These are phyloP conservation scores for Mortierella sp. DNA, from an alignment of 371 early-diverging fungal genomes.

Conservation along the genomic window DNA sequence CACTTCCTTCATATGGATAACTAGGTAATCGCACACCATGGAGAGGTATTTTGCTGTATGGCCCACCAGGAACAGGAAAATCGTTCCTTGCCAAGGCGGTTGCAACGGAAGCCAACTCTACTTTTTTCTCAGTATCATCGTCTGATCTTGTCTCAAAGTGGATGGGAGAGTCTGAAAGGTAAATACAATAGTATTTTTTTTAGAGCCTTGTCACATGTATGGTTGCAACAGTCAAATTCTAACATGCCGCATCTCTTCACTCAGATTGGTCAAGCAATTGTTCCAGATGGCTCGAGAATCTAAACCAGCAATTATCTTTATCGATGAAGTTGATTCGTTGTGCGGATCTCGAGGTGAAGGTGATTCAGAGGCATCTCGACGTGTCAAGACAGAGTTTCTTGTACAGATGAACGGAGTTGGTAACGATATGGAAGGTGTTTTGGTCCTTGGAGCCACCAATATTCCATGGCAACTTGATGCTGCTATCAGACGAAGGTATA, in stretches of 20 bases:
- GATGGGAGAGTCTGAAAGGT: conserved; percentile 98
- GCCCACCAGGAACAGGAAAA: conserved; percentile 99
- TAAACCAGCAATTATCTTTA: conserved; percentile 96
- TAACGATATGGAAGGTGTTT: conserved; percentile 91
- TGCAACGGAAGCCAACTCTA: conserved; percentile 95
- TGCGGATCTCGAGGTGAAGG: conserved; percentile 96
- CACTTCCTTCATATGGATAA: not conserved
- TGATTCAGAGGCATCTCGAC: conserved; percentile 93
- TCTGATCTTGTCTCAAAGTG: conserved; percentile 97
- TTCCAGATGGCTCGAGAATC: conserved; percentile 95
- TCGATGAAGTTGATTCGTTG: conserved; percentile 98
- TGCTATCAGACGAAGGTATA: conserved; percentile 93
- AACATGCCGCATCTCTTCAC: not conserved
- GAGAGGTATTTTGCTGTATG: conserved; percentile 98
- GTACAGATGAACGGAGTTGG: conserved; percentile 99
- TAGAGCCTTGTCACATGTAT: not conserved
- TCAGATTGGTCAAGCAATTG: conserved; percentile 90
- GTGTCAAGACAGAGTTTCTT: conserved; percentile 96
- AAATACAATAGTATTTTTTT: not conserved
- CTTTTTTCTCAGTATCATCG: conserved; percentile 96
- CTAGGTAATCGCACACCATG: conserved; percentile 94
- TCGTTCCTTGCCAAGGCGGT: conserved; percentile 98
- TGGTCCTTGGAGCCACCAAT: conserved; percentile 97
- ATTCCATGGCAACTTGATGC: conserved; percentile 97
- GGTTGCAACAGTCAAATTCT: not conserved